Evolutionary conservation across 352 stramenopile genomes (phyloP), one percentile per base, ranked within the genome.

Genomic region (Globisporangium ultimum): DNA sequence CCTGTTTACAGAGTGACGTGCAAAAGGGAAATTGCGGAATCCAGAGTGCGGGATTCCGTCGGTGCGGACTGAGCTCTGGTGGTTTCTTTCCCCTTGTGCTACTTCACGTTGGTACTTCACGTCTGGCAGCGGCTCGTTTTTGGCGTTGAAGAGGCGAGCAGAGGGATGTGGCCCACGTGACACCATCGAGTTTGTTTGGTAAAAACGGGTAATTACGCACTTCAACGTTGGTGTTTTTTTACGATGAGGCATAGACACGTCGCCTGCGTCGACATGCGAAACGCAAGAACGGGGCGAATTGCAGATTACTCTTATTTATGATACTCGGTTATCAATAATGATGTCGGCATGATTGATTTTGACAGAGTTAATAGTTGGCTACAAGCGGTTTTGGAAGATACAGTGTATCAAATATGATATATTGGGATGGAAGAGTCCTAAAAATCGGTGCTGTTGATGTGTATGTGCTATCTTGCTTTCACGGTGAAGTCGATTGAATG

Each of bases 231-330:
- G 34, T 3, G n/a, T 0, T 2, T 55, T 46, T 55, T 55, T 55
- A 55, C 49, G 32, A 46, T 8, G 14, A n/a, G 53, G 22, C 24
- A 58, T 42, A 58, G 53, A 60, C 53, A 60, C 53, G 43, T 53
- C 24, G 43, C 54, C 15, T 40, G 54, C 32, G 32, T 60, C 43
- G 21, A 45, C 43, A 22, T 6, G 12, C 13, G 40, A 45, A 18
- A 42, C n/a, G 24, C 48, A 32, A n/a, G 28, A 32, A 32, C 24
- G 2, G 24, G 5, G 2, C 2, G 28, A 36, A 36, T 36, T 6
- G 28, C 24, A 32, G 24, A 32, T 32, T 32, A 5, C 24, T 32
- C 5, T 2, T 10, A 36, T 36, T 9, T 10, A 36, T 36, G 28
- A 10, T 11, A 36, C 0, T 5, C 3, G 3, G 28, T 0, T 36